Evolutionary conservation across 495 filamentous ascomycete genomes (phyloP).

Genomic region (Hypoxylon cercidicola): DNA sequence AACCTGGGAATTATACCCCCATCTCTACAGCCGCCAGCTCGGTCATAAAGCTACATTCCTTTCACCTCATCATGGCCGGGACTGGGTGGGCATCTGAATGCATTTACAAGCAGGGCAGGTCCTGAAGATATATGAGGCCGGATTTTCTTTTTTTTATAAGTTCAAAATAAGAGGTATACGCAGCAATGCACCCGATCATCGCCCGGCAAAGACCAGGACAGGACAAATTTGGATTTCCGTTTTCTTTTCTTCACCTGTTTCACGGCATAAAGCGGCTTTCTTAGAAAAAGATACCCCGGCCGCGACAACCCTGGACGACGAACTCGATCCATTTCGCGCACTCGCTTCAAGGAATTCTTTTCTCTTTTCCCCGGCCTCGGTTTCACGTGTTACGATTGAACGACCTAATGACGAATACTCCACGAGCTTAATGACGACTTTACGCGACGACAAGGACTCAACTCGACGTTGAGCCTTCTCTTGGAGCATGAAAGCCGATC

Average conservation of each 20-base stretch:
- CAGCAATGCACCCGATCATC: constrained; percentile 61
- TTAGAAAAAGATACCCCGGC: constrained; percentile 51
- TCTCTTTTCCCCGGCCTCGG: constrained; percentile 40
- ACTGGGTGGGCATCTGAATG: constrained; percentile 59
- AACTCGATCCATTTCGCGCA: constrained; percentile 33
- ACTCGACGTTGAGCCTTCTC: constrained; percentile 54
- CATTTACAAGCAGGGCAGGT: constrained; percentile 58
- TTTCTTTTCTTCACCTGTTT: constrained; percentile 40
- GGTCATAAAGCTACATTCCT: constrained; percentile 50
- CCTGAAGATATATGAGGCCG: constrained; percentile 53
- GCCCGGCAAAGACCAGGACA: constrained; percentile 58
- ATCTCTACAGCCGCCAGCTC: constrained; percentile 54
- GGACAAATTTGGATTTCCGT: constrained; percentile 43
- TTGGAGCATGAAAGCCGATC: constrained; percentile 42
- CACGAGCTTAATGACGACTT: constrained; percentile 49
- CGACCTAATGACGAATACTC: constrained; percentile 55
- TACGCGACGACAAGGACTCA: constrained; percentile 42
- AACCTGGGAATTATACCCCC: constrained; percentile 39
- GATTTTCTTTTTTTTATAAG: constrained; percentile 44
- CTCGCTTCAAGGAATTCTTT: constrained; percentile 46
- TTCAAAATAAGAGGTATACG: constrained; percentile 57
- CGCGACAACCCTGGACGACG: constrained; percentile 36
- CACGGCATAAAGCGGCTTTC: constrained; percentile 56
- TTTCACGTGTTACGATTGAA: constrained; percentile 58
- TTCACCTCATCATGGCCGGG: constrained; percentile 56